These are phyloP conservation scores for Wallacemonas sp. DNA, from an alignment of 208 protist genomes.

Conservation along the genomic window DNA sequence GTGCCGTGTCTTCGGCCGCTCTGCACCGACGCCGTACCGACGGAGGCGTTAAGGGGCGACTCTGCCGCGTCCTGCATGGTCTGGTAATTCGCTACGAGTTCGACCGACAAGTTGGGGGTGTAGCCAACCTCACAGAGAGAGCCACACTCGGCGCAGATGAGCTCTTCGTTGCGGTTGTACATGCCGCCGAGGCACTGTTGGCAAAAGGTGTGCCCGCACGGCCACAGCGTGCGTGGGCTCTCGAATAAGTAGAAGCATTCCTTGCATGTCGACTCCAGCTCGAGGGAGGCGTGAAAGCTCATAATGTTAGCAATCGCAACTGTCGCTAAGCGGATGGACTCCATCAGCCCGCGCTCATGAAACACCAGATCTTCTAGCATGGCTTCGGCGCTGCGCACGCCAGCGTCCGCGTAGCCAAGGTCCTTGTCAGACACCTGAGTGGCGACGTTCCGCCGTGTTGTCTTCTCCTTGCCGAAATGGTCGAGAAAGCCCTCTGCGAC, in stretches of 20 bases:
- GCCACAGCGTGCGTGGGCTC: slow-evolving; percentile 79
- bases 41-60: background rate
- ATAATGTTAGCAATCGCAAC: slow-evolving; percentile 79
- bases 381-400: slow-evolving; percentile 45
- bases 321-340: slow-evolving; percentile 53
- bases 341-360: slow-evolving; percentile 59
- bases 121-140: slow-evolving; percentile 80
- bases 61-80: slow-evolving; percentile 26
- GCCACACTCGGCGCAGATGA: slow-evolving; percentile 87
- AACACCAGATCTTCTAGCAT: slow-evolving; percentile 71
- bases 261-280: slow-evolving; percentile 86
- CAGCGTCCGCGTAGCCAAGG: slow-evolving; percentile 69
- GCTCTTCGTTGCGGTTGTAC: slow-evolving; percentile 71
- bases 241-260: slow-evolving; percentile 87
- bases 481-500: slow-evolving; percentile 53
- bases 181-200: slow-evolving; percentile 66
- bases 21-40: background rate
- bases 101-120: slow-evolving; percentile 76
- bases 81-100: slow-evolving; percentile 82
- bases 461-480: slow-evolving; percentile 44
- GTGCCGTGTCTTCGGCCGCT: slow-evolving; percentile 24
- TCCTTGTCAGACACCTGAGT: slow-evolving; percentile 73
- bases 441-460: slow-evolving; percentile 35
- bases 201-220: slow-evolving; percentile 90
- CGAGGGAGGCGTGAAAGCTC: slow-evolving; percentile 80